Evolutionary conservation across 805 yeast species (phyloP), one percentile per base, ranked within the genome.

Genomic region (Kuraishia cidri): DNA sequence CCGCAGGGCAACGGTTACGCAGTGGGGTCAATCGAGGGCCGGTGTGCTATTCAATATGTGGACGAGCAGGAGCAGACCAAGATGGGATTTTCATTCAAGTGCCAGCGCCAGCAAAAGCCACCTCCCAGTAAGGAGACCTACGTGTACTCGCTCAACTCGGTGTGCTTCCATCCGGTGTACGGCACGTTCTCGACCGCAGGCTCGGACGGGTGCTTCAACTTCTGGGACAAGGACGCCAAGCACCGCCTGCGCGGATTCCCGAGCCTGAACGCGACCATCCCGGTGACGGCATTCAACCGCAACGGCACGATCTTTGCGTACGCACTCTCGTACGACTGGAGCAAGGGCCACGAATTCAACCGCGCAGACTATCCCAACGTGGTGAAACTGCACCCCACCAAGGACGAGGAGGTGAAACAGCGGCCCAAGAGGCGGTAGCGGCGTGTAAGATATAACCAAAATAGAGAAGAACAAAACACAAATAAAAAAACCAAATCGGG

Each of bases 151-250:
- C 78, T 92, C 27, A 85, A 87, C 54, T 66, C 83, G 31, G 79
- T 92, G 30, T 64, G 73, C 6, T 85, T 88, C 65, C 97, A 92
- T 51, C 97, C 97, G 4, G 62, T 72, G 10, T 78, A 79, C 56
- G 96, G 96, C 27, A 87, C 97, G 1, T 81, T 92, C 56, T 78
- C 79, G 31, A 92, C 98, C 4, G 92, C 94, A 1, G 97, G 98
- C 9, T 72, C 92, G 16, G 98, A 92, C 57, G 98, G 98, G 15
- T 69, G 88, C 10, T 80, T 88, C 62, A 79, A 87, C 47, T 81
- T 85, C 62, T 92, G 98, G 98, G 97, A 92, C 56, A 86, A 85
- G 56, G 95, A 86, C 47, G 81, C 92, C 34, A 76, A 80, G 52
- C 94, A 83, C 52, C 71, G 97, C 46, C 70, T 92, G 43, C 83